Evolutionary conservation across 2,329 filamentous ascomycete species (phyloP).

Genomic region (Leptographium galeiforme): DNA sequence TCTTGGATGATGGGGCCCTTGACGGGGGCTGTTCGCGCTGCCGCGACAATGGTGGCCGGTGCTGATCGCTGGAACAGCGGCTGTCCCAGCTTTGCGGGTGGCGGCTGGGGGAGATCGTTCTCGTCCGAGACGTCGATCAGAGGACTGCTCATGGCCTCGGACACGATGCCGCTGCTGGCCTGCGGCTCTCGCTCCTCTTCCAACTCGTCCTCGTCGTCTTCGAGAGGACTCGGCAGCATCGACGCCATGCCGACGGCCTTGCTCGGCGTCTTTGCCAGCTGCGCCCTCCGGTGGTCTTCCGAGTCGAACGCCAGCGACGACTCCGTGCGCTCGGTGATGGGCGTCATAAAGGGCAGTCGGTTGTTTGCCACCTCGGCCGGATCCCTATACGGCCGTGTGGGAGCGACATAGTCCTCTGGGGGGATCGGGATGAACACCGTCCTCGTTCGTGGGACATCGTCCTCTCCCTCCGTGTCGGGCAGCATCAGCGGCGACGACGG

Average conservation of each 20-base stretch:
- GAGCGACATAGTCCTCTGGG: slow-evolving; percentile 75
- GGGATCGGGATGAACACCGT: slow-evolving; percentile 61
- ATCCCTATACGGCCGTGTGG: slow-evolving; percentile 69
- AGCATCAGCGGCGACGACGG: slow-evolving; percentile 5
- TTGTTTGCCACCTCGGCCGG: slow-evolving; percentile 72
- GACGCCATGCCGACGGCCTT: slow-evolving; percentile 27
- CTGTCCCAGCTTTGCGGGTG: slow-evolving; percentile 20
- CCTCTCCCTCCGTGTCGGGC: slow-evolving; percentile 19
- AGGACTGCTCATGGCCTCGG: slow-evolving; percentile 36
- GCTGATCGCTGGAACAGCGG: slow-evolving; percentile 29
- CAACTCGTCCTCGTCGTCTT: slow-evolving; percentile 14
- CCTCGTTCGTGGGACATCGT: slow-evolving; percentile 34
- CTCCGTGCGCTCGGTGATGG: slow-evolving; percentile 92
- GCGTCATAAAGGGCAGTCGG: slow-evolving; percentile 94
- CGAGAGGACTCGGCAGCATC: slow-evolving; percentile 12
- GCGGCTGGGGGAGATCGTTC: slow-evolving; percentile 4
- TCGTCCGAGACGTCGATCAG: slow-evolving; percentile 39
- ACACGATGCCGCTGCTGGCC: slow-evolving; percentile 14
- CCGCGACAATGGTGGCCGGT: slow-evolving; percentile 23
- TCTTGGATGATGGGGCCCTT: slow-evolving; percentile 72
- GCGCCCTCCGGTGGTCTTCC: slow-evolving; percentile 39
- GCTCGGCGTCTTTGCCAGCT: slow-evolving; percentile 65
- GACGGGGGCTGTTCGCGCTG: slow-evolving; percentile 11
- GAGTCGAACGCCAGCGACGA: slow-evolving; percentile 61
- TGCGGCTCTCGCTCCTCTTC: slow-evolving; percentile 18